A percentile compares a stretch with the other conserved stretches of the same genome.
These are phyloP conservation scores for Nephromyces sp. DNA, from an alignment of 169 alveolate genomes.

Conservation along the genomic window DNA sequence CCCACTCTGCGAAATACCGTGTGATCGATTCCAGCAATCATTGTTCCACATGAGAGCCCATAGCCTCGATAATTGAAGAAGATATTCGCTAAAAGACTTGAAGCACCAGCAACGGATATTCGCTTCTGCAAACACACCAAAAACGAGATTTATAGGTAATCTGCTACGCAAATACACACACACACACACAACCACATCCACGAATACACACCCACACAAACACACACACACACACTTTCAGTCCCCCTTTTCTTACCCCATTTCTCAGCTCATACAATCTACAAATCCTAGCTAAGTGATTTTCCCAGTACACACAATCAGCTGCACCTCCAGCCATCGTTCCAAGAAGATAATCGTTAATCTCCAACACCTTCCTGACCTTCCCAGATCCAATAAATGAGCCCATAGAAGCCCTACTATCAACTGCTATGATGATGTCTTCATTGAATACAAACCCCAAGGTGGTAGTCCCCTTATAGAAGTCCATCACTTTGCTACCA, in stretches of 20 bases:
- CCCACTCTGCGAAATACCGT: too few relatives aligned
- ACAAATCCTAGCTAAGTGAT: constrained; percentile 83
- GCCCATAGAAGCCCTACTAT: constrained; percentile 98
- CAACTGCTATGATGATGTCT: constrained; percentile 97
- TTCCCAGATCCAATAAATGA: constrained; percentile 87
- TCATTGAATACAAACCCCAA: constrained; percentile 50
- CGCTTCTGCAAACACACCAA: constrained; percentile 61
- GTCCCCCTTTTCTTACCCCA: constrained; percentile 51
- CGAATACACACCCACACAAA: too few relatives aligned
- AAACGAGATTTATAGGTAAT: neutral
- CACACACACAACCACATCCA: neutral
- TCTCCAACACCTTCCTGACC: constrained; percentile 89
- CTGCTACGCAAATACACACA: neutral
- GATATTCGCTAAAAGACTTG: constrained; percentile 87
- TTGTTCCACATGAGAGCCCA: constrained; percentile 72
- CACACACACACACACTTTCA: neutral
- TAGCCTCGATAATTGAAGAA: constrained; percentile 81
- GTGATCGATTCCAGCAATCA: neutral
- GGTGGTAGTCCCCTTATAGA: neutral
- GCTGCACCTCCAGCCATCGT: constrained; percentile 99
- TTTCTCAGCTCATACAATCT: constrained; percentile 75
- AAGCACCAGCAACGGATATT: constrained; percentile 96
- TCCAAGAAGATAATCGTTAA: constrained; percentile 88
- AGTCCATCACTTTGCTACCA: neutral
- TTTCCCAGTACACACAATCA: constrained; percentile 96